These are phyloP conservation scores for Pseudogymnoascus sp. DNA, from an alignment of 2,329 filamentous ascomycete species.

Conservation along the genomic window DNA sequence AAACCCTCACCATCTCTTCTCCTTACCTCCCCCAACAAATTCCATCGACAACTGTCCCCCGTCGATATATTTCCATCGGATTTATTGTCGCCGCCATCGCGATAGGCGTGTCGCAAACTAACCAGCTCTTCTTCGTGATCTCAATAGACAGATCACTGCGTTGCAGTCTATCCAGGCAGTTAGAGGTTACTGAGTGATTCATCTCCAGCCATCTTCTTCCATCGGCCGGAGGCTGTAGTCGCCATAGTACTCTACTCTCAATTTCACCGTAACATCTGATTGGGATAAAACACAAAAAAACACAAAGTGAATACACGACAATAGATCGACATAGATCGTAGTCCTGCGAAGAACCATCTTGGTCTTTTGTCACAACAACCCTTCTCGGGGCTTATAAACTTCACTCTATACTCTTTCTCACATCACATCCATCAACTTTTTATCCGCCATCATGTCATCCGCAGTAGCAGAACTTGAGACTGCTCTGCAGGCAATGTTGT, in stretches of 20 bases:
- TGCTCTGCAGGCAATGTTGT: slow-evolving; percentile 84
- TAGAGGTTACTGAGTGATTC: slow-evolving; percentile 4
- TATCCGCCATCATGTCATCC: slow-evolving; percentile 58
- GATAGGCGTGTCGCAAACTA: not conserved
- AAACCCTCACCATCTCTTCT: not conserved
- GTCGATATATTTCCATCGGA: not conserved
- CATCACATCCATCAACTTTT: not conserved
- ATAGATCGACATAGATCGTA: slow-evolving; percentile 12
- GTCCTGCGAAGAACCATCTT: slow-evolving; percentile 10
- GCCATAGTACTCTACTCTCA: slow-evolving; percentile 1
- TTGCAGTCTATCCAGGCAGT: not conserved
- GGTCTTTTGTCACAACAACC: slow-evolving; percentile 7
- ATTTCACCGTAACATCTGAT: slow-evolving; percentile 6
- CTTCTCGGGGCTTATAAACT: not conserved
- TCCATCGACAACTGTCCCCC: not conserved
- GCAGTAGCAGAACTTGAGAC: slow-evolving; percentile 86
- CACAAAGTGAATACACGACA: slow-evolving; percentile 5
- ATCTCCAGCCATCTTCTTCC: not conserved
- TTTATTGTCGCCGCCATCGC: not conserved
- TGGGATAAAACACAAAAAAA: slow-evolving; percentile 1
- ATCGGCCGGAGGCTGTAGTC: slow-evolving; percentile 7
- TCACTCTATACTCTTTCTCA: slow-evolving; percentile 11
- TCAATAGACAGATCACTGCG: not conserved
- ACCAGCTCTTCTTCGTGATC: not conserved
- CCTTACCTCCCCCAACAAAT: not conserved